Evolutionary conservation across 352 stramenopile species (phyloP).

Genomic region (Blastocystis sp.): DNA sequence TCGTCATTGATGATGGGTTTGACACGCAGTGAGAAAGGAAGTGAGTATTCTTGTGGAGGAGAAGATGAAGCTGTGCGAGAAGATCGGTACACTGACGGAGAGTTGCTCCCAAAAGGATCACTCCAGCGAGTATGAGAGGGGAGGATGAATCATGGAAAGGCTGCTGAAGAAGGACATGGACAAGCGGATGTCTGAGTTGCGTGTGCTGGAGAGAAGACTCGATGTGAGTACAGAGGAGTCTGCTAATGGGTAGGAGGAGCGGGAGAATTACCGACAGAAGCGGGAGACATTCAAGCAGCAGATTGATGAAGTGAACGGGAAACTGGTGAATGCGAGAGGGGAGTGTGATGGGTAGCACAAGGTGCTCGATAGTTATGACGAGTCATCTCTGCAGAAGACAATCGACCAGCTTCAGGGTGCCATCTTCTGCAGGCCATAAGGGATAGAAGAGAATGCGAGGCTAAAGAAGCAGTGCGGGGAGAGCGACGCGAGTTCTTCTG

Average conservation of each 20-base stretch:
- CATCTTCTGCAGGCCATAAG: neutral
- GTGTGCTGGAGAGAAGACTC: constrained; percentile 16
- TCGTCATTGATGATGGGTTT: neutral
- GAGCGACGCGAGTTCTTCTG: neutral
- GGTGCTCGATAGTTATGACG: neutral
- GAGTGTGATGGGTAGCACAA: neutral
- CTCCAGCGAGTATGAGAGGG: constrained; percentile 26
- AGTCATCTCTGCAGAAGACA: neutral
- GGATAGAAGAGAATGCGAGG: neutral
- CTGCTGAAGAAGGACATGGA: constrained; percentile 41
- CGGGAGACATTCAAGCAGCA: constrained; percentile 9
- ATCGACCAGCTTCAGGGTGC: neutral
- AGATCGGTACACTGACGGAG: constrained; percentile 39
- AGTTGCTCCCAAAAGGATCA: constrained; percentile 50
- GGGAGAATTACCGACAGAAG: neutral
- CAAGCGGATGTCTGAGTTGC: constrained; percentile 35
- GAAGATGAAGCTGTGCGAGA: constrained; percentile 40
- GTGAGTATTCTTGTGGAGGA: constrained; percentile 43
- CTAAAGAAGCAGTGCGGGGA: neutral
- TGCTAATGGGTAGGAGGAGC: constrained; percentile 5
- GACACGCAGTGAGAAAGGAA: constrained; percentile 14
- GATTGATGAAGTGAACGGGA: constrained; percentile 28
- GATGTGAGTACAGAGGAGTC: neutral
- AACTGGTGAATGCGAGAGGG: neutral
- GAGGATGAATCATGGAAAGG: neutral